Base-by-base conservation (phyloP, 768 basidiomycete species). In the Neoboletus magnificus region DNA sequence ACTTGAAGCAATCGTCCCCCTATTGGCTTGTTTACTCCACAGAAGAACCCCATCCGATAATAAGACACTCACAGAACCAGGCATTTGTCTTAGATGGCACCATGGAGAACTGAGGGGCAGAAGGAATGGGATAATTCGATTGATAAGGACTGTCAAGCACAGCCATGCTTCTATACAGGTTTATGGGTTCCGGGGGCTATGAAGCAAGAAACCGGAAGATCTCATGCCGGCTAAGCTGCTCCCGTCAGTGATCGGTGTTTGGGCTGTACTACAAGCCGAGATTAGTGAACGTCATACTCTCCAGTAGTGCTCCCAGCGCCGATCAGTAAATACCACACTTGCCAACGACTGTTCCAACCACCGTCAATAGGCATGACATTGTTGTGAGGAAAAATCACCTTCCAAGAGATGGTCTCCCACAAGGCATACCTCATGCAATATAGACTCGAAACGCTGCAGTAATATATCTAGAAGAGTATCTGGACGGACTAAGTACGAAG, bases 1-100 rank as follows among this genome's bases (percentile, higher is more conserved):
- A 27, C 27, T 27, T 27, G 27, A 27, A 27, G 27, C 27, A 27
- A 5, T 27, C 27, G 27, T 27, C 27, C 27, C 27, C 27, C 27
- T 5, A 27, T 27, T 5, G 27, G 27, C 27, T 27, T 27, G 5
- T 27, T 27, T 3, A 27, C 27, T 27, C 5, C 27, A 16, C 67
- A 54, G 43, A 66, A 66, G 42, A 61, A 49, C 33, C 43, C 40
- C 5, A 9, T 27, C 23, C 3, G 33, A 18, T 12, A 22, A 25
- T 2, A 40, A 41, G 5, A 4, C n/a, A 54, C 62, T 52, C 41
- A 62, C 66, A 25, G 36, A 67, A 61, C 66, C 66, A 65, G 15
- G 68, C 59, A 41, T 61, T 68, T 4, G 46, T n/a, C 13, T 50
- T 35, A 10, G 50, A 47, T 18, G 54, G 36, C 55, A 50, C 47